Evolutionary conservation across 306 rosid species (phyloP).

Genomic region (Pyrus bretschneideri): DNA sequence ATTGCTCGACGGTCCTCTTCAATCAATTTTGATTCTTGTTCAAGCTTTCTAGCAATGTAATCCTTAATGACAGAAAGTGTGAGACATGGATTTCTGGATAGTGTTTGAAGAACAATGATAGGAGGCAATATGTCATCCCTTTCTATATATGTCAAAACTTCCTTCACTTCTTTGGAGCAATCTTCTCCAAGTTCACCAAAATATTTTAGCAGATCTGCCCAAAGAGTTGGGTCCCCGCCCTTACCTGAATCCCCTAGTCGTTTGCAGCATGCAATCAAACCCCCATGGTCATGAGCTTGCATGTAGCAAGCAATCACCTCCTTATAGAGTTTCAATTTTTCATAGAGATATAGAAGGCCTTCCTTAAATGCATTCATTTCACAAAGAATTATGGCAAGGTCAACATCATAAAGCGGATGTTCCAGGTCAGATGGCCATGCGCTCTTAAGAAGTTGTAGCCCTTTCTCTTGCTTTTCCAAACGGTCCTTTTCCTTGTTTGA

Average conservation of each 20-base stretch:
- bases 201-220: slow-evolving; percentile 96
- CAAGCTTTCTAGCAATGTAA: slow-evolving; percentile 93
- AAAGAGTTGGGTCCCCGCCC: slow-evolving; percentile 91
- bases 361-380: slow-evolving; percentile 89
- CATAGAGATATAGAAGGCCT: slow-evolving; percentile 82
- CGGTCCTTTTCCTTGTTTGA: slow-evolving; percentile 34
- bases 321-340: slow-evolving; percentile 91
- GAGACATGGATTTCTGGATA: slow-evolving; percentile 83
- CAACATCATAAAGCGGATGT: slow-evolving; percentile 90
- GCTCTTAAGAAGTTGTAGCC: slow-evolving; percentile 54
- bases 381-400: slow-evolving; percentile 80
- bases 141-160: slow-evolving; percentile 84
- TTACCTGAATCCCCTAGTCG: slow-evolving; percentile 83
- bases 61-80: slow-evolving; percentile 80
- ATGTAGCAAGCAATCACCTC: slow-evolving; percentile 96
- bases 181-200: slow-evolving; percentile 99
- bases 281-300: slow-evolving; percentile 91
- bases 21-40: slow-evolving; percentile 87
- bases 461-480: slow-evolving; percentile 64
- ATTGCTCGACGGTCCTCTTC: slow-evolving; percentile 79
- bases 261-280: slow-evolving; percentile 90
- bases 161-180: slow-evolving; percentile 95
- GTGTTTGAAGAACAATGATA: slow-evolving; percentile 83
- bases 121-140: slow-evolving; percentile 96
- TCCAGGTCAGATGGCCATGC: slow-evolving; percentile 86